These are phyloP conservation scores for Pseudogymnoascus destructans DNA, from an alignment of 2,329 filamentous ascomycete species.

Conservation along the genomic window DNA sequence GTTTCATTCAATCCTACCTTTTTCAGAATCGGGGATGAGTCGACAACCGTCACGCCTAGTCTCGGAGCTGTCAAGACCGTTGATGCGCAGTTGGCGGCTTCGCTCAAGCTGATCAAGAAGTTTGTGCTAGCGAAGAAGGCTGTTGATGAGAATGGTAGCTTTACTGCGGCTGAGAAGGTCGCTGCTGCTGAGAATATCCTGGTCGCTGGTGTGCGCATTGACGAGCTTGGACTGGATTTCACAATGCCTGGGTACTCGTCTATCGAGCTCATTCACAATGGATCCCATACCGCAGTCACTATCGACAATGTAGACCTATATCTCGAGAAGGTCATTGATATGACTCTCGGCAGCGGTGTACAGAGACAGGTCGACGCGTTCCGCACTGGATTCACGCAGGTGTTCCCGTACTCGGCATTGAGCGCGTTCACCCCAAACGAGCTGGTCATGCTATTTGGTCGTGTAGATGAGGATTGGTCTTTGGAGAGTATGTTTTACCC, in stretches of 20 bases:
- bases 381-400: constrained; percentile 79
- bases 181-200: constrained; percentile 54
- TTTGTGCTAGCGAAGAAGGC: constrained; percentile 73
- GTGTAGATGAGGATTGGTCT: constrained; percentile 90
- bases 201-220: constrained; percentile 64
- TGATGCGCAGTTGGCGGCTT: constrained; percentile 73
- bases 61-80: constrained; percentile 82
- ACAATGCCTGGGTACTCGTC: constrained; percentile 82
- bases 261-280: constrained; percentile 69
- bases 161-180: constrained; percentile 58
- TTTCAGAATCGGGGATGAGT: constrained; percentile 74
- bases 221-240: constrained; percentile 86
- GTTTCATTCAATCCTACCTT: constrained; percentile 95
- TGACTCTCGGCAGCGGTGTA: constrained; percentile 82
- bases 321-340: constrained; percentile 77
- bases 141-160: constrained; percentile 57
- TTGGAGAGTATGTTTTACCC: constrained; percentile 65
- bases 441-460: constrained; percentile 85
- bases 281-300: constrained; percentile 61
- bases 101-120: constrained; percentile 74
- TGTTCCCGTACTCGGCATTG: constrained; percentile 88
- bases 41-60: constrained; percentile 59
- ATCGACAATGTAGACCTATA: constrained; percentile 88
- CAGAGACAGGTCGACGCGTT: constrained; percentile 85
- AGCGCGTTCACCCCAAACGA: constrained; percentile 92